A percentile compares a stretch with the other conserved stretches of the same genome.
Evolutionary conservation across 2,329 filamentous ascomycete species (phyloP).

Genomic region (Alternaria panax): DNA sequence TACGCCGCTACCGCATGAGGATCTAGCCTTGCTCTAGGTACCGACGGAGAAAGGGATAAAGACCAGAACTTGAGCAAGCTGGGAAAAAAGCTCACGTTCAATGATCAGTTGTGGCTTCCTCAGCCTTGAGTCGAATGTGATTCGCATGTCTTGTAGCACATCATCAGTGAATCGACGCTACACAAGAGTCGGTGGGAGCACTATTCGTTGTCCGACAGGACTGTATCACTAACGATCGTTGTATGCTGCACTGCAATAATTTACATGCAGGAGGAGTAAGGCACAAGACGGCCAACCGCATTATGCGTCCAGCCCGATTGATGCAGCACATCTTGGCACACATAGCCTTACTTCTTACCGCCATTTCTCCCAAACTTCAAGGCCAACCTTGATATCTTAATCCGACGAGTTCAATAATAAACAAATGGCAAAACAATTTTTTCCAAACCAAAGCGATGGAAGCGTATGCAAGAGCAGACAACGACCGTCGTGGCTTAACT

Average conservation of each 20-base stretch:
- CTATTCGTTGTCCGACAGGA: background rate
- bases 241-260: background rate
- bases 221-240: background rate
- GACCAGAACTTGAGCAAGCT: background rate
- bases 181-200: background rate
- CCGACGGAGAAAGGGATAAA: background rate
- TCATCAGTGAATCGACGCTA: background rate
- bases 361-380: background rate
- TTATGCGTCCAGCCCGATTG: background rate
- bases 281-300: background rate
- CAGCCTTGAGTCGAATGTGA: background rate
- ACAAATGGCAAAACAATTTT: background rate
- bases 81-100: background rate
- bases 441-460: background rate
- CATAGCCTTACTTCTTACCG: background rate
- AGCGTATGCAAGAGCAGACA: background rate
- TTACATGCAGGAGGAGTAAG: background rate
- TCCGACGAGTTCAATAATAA: background rate
- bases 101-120: background rate
- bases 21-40: background rate
- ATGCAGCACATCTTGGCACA: background rate
- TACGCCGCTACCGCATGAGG: constrained; percentile 2
- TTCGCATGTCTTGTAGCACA: background rate
- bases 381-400: background rate
- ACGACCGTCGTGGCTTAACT: background rate